Conservation (phyloP, 1,284 basidiomycete species). For the Leccinum variabile region DNA sequence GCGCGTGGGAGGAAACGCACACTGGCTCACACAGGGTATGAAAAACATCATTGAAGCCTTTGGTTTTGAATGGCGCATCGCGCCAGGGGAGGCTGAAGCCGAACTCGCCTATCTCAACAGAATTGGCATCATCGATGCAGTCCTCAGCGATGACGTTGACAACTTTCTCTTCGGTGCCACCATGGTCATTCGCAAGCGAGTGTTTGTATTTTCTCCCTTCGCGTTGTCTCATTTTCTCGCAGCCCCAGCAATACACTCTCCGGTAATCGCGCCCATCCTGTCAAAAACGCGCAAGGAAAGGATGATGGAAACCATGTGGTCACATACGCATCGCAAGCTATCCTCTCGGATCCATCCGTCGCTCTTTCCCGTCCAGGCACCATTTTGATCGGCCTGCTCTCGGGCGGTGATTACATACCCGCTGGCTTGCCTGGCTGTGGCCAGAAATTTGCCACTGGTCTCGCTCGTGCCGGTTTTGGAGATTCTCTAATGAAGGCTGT, state of each 20-base stretch:
- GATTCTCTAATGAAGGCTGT: constrained; percentile 66
- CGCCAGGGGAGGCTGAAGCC: constrained; percentile 95
- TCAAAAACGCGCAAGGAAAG: constrained; percentile 62
- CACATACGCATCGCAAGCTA: constrained; percentile 58
- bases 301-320: constrained; percentile 76
- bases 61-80: constrained; percentile 85
- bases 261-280: constrained; percentile 61
- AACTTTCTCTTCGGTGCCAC: constrained; percentile 88
- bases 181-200: constrained; percentile 77
- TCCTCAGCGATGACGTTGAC: constrained; percentile 93
- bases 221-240: constrained; percentile 10
- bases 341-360: constrained; percentile 53
- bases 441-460: constrained; percentile 59
- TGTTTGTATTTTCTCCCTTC: constrained; percentile 6
- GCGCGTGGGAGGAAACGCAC: constrained; percentile 58
- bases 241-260: constrained; percentile 76
- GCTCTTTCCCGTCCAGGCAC: constrained; percentile 71
- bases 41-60: constrained; percentile 84
- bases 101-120: constrained; percentile 88
- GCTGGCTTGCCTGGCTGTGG: constrained; percentile 68
- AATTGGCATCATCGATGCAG: constrained; percentile 82
- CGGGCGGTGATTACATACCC: constrained; percentile 89
- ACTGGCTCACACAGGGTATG: constrained; percentile 68
- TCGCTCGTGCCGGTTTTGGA: constrained; percentile 72
- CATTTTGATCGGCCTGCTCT: constrained; percentile 83